Base-by-base conservation (phyloP, 2,329 filamentous ascomycete species). In the Trichoderma koningiopsis region DNA sequence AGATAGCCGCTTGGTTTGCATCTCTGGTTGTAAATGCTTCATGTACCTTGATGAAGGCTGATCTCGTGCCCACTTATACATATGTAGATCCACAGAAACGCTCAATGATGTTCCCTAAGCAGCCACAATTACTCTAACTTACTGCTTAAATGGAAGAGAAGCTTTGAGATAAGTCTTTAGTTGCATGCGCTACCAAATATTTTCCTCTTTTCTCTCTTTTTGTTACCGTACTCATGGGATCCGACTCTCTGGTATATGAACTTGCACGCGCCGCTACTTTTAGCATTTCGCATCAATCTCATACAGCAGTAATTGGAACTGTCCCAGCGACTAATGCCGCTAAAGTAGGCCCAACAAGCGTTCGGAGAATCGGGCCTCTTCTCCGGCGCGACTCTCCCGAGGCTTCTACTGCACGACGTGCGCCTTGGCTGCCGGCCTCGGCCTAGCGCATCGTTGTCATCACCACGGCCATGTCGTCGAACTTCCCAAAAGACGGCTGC, bases 341-440 rank as follows among this genome's bases (percentile, higher is more conserved):
- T 33, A 55, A 47, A 29, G 55, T 27, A 29, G 47, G 33, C 43
- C 43, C 16, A 8, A 19, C 40, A n/a, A 10, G 40, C 40, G 16
- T 24, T 53, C 65, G 65, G 65, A 61, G 35, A 60, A 61, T 68
- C 65, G 65, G 65, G 27, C 24, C 56, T 35, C 31, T 14, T 14
- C 47, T 61, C 56, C 47, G 65, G 56, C 65, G 65, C 65, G 16
- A 35, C 35, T 31, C 19, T 55, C 43, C 65, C 56, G 55, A 53
- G 5, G 5, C 11, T 16, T 22, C 57, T 61, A 61, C n/a, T 29
- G 65, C 69, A 58, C 37, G 70, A 55, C 31, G 63, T 79, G 77
- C 71, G 72, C 69, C 77, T 77, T 75, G 76, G 74, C 74, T 81
- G 71, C 79, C 74, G 14, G 1, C 71, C 75, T 47, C 1, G 70